Conservation (phyloP, 2,329 filamentous ascomycete species). For the Erysiphe neolycopersici region DNA sequence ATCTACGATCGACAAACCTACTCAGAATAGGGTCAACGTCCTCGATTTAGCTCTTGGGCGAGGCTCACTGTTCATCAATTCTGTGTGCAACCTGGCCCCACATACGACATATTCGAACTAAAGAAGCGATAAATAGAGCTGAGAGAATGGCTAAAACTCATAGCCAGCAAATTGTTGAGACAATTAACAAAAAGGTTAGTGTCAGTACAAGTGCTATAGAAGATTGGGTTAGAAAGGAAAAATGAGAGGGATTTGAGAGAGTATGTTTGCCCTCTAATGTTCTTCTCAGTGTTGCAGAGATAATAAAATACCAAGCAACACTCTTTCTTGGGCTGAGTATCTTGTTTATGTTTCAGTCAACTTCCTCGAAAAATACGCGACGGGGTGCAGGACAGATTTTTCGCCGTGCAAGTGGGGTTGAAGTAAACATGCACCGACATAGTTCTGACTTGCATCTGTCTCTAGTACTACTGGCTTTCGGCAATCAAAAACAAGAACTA, state of each 20-base stretch:
- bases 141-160: slow-evolving; percentile 52
- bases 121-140: slow-evolving; percentile 40
- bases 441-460: not conserved
- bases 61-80: too few species aligned
- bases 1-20: too few species aligned
- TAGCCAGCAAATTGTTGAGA: slow-evolving; percentile 38
- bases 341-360: not conserved
- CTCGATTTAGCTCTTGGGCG: too few species aligned
- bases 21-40: too few species aligned
- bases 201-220: slow-evolving; percentile 53
- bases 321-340: not conserved
- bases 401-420: not conserved
- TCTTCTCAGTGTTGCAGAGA: not conserved
- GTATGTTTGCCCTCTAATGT: too few species aligned
- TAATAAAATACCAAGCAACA: not conserved
- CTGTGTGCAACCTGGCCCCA: too few species aligned
- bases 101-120: slow-evolving; percentile 35
- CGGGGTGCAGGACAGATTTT: not conserved
- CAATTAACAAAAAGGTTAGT: slow-evolving; percentile 58
- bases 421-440: not conserved
- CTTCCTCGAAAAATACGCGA: not conserved
- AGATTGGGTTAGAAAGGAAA: slow-evolving; percentile 71
- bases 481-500: not conserved
- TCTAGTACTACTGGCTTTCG: not conserved
- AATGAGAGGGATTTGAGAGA: slow-evolving; percentile 5